A percentile compares a stretch with the other conserved stretches of the same genome.
Evolutionary conservation across 2,329 filamentous ascomycete species (phyloP).

Genomic region (Beauveria varroae): DNA sequence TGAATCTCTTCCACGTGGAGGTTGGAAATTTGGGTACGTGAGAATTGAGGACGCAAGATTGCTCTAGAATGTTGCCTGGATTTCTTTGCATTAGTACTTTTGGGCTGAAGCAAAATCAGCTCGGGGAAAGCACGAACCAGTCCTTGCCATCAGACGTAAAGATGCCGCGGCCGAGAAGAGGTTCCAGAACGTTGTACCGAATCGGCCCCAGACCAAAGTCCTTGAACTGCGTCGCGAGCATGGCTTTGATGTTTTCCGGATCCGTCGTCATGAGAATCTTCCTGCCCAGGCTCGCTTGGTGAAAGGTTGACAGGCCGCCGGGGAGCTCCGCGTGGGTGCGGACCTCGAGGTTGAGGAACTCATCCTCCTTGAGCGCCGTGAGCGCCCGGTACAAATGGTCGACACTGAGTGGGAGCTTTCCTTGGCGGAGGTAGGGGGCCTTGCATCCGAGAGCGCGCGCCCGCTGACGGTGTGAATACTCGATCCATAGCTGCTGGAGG

Average conservation of each 20-base stretch:
- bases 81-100: not conserved
- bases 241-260: constrained; percentile 41
- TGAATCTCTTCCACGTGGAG: constrained; percentile 17
- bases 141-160: constrained; percentile 11
- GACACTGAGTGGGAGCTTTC: not conserved
- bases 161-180: constrained; percentile 13
- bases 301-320: constrained; percentile 5
- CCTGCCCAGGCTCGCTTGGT: constrained; percentile 9
- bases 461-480: not conserved
- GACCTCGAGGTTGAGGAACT: not conserved
- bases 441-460: not conserved
- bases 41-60: constrained; percentile 21
- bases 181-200: not conserved
- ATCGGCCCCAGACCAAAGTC: constrained; percentile 2
- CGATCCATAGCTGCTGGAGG: not conserved
- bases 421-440: not conserved
- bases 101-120: not conserved
- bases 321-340: not conserved
- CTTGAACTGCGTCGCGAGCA: constrained; percentile 40
- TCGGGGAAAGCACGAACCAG: not conserved
- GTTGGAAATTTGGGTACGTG: constrained; percentile 17
- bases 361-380: not conserved
- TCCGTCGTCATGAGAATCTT: constrained; percentile 22
- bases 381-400: not conserved
- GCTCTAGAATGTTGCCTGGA: constrained; percentile 26